These are phyloP conservation scores for Neurospora sp. DNA, from an alignment of 495 filamentous ascomycete genomes.

Conservation along the genomic window DNA sequence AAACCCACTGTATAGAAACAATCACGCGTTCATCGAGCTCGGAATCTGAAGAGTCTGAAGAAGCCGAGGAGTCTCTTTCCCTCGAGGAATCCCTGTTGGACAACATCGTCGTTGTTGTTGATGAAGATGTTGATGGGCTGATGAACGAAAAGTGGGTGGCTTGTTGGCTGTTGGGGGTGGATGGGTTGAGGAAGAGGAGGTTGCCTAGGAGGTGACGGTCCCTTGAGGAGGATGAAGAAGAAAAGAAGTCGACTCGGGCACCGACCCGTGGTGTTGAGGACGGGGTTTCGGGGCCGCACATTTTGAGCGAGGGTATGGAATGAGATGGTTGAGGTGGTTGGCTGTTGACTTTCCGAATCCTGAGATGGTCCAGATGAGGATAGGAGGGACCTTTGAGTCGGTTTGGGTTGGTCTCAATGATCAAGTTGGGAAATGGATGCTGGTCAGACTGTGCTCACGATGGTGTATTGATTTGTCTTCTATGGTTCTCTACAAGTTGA, in stretches of 20 bases:
- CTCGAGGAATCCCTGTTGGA: too few species aligned
- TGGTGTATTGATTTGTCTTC: not conserved
- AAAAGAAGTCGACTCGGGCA: slow-evolving; percentile 20
- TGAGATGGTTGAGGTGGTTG: not conserved
- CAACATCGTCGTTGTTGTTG: not conserved
- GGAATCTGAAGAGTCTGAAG: not conserved
- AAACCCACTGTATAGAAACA: slow-evolving; percentile 21
- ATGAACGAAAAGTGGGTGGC: slow-evolving; percentile 23
- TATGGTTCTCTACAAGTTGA: not conserved
- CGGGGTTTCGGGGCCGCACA: slow-evolving; percentile 21
- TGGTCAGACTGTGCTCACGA: not conserved
- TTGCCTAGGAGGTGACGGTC: slow-evolving; percentile 12
- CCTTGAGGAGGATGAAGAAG: not conserved
- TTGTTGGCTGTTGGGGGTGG: slow-evolving; percentile 9
- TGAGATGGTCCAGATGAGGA: not conserved
- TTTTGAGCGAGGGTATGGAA: slow-evolving; percentile 4
- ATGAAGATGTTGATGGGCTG: not conserved
- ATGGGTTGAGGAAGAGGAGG: slow-evolving; percentile 22
- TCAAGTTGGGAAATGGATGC: not conserved
- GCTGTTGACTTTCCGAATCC: not conserved
- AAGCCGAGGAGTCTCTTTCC: not conserved
- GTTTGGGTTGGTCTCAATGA: not conserved
- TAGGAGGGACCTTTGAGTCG: not conserved
- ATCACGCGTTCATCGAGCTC: slow-evolving; percentile 6
- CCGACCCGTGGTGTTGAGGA: slow-evolving; percentile 18